A percentile compares a stretch with the other conserved stretches of the same genome.
Evolutionary conservation across 2,329 filamentous ascomycete species (phyloP).

Genomic region (Neurospora sp.): DNA sequence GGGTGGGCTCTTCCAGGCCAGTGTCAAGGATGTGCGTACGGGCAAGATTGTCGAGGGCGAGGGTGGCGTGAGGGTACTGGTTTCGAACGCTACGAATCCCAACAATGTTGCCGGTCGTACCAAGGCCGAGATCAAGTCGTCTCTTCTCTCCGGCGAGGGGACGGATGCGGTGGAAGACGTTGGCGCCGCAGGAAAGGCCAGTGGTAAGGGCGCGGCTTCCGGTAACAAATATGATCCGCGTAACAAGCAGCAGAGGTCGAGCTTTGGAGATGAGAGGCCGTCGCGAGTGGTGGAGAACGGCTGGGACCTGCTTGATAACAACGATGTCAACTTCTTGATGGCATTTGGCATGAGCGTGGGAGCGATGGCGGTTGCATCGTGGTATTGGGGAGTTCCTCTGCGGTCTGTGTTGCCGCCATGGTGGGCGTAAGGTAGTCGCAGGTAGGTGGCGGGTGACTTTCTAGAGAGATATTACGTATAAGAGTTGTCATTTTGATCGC

Average conservation of each 20-base stretch:
- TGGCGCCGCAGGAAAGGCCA: slow-evolving; percentile 24
- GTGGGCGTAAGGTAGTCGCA: slow-evolving; percentile 9
- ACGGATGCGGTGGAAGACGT: slow-evolving; percentile 31
- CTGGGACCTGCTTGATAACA: slow-evolving; percentile 79
- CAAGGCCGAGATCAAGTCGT: slow-evolving; percentile 30
- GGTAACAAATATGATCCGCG: slow-evolving; percentile 35
- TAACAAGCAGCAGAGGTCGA: slow-evolving; percentile 40
- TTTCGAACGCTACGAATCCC: slow-evolving; percentile 26
- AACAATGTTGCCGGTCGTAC: slow-evolving; percentile 20
- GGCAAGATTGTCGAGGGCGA: slow-evolving; percentile 86
- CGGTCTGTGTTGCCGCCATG: slow-evolving; percentile 20
- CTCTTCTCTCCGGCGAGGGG: slow-evolving; percentile 33
- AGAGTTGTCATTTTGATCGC: not conserved
- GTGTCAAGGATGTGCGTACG: slow-evolving; percentile 71
- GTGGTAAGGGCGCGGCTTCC: slow-evolving; percentile 27
- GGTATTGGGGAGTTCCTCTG: slow-evolving; percentile 50
- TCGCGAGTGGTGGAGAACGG: slow-evolving; percentile 57
- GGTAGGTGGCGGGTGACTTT: not conserved
- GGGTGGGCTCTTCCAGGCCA: slow-evolving; percentile 75
- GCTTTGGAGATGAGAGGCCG: slow-evolving; percentile 46
- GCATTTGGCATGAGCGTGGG: slow-evolving; percentile 70
- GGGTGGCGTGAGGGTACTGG: slow-evolving; percentile 53
- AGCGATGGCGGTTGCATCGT: slow-evolving; percentile 57
- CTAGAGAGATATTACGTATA: not conserved
- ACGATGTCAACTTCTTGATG: slow-evolving; percentile 92